phyloP scores from a whole-genome alignment of 805 yeast species.

The Cyberlindnera maritima region DNA sequence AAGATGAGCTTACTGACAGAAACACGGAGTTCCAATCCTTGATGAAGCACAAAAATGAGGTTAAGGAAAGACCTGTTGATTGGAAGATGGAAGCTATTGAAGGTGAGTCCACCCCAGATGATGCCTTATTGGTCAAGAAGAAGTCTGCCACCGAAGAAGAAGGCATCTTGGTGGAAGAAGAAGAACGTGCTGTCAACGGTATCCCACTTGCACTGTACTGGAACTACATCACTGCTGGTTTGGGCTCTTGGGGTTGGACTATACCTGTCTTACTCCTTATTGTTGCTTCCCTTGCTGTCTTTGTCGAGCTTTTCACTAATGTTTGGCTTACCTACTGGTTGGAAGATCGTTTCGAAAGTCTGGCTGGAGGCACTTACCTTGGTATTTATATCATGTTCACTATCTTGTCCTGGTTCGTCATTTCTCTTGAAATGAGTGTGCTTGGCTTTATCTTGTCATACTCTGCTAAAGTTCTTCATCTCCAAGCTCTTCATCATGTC shows the following conservation, averaged over 20 bases:
- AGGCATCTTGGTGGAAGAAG: slow-evolving; percentile 23
- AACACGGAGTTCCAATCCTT: slow-evolving; percentile 48
- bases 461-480: slow-evolving; percentile 28
- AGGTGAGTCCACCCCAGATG: no score
- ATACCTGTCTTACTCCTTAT: slow-evolving; percentile 32
- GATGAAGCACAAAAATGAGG: slow-evolving; percentile 35
- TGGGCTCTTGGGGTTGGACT: slow-evolving; percentile 30
- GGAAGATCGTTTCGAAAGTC: slow-evolving; percentile 43
- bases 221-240: slow-evolving; percentile 38
- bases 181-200: slow-evolving; percentile 37
- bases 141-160: background rate
- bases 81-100: background rate
- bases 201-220: slow-evolving; percentile 33
- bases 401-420: slow-evolving; percentile 37
- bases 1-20: slow-evolving; percentile 44
- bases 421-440: slow-evolving; percentile 31
- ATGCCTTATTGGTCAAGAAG: no score
- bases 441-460: slow-evolving; percentile 11
- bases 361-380: slow-evolving; percentile 54
- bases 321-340: slow-evolving; percentile 82
- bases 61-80: background rate
- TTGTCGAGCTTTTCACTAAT: slow-evolving; percentile 51
- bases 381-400: slow-evolving; percentile 60
- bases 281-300: background rate
- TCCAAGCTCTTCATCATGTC: slow-evolving; percentile 51